A percentile compares a stretch with the other conserved stretches of the same genome.
Conservation (phyloP, 768 basidiomycete genomes). For the Cubamyces sp. region DNA sequence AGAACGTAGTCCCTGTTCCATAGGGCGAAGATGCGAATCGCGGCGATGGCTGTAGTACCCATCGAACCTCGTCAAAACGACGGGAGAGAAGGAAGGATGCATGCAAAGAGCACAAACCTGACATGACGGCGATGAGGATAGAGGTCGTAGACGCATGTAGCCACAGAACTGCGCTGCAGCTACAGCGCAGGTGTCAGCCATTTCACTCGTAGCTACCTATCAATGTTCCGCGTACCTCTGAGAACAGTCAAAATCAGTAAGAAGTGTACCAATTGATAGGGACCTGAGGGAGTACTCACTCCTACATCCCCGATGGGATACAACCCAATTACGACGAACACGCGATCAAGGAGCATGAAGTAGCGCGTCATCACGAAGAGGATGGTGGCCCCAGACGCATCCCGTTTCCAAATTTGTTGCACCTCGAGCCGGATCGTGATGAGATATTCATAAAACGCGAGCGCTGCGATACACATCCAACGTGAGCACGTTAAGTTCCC, state of each 20-base stretch:
- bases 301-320: background rate
- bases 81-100: background rate
- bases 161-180: slow-evolving; percentile 17
- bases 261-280: background rate
- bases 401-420: slow-evolving; percentile 22
- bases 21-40: slow-evolving; percentile 25
- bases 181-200: background rate
- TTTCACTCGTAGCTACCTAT: background rate
- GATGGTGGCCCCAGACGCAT: slow-evolving; percentile 11
- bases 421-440: slow-evolving; percentile 23
- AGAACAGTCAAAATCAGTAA: background rate
- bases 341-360: slow-evolving; percentile 18
- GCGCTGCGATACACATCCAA: background rate
- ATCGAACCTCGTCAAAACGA: background rate
- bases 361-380: slow-evolving; percentile 26
- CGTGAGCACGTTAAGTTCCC: background rate
- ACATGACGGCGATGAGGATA: slow-evolving; percentile 3
- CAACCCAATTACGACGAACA: slow-evolving; percentile 14
- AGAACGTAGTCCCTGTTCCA: slow-evolving; percentile 7
- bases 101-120: background rate
- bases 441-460: slow-evolving; percentile 22
- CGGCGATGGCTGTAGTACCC: slow-evolving; percentile 16
- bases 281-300: background rate
- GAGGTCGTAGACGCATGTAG: slow-evolving; percentile 5
- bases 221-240: background rate